phyloP scores from a whole-genome alignment of 2,329 filamentous ascomycete genomes.

The Helotiales sp. region DNA sequence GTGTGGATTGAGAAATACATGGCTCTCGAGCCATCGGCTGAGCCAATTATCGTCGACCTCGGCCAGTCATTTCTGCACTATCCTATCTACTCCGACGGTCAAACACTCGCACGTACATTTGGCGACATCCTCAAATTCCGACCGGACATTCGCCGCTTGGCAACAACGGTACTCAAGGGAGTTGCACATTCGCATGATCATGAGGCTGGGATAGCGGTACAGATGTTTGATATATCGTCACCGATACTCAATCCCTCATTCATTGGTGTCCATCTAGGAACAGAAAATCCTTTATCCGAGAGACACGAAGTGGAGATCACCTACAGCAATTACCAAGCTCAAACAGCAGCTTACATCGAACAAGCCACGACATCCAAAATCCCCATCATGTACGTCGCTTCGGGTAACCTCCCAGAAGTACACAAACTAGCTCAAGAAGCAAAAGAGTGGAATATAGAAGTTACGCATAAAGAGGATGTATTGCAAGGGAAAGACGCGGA shows the following conservation, averaged over 20 bases:
- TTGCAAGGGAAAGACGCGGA: conserved; percentile 45
- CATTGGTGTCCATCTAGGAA: conserved; percentile 48
- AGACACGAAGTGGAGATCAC: conserved; percentile 40
- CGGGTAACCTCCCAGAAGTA: conserved; percentile 48
- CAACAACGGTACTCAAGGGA: conserved; percentile 42
- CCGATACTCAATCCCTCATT: conserved; percentile 42
- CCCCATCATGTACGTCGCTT: conserved; percentile 50
- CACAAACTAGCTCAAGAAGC: conserved; percentile 46
- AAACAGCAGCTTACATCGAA: conserved; percentile 46
- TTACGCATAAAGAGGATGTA: conserved; percentile 51
- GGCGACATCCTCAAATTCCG: conserved; percentile 47
- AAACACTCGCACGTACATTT: conserved; percentile 45
- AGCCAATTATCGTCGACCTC: conserved; percentile 37
- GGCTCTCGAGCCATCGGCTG: conserved; percentile 23
- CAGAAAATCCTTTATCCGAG: conserved; percentile 42
- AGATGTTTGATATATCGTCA: conserved; percentile 38
- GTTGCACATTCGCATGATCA: conserved; percentile 34
- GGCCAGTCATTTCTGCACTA: conserved; percentile 48
- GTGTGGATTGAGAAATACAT: conserved; percentile 35
- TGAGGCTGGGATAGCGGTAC: conserved; percentile 31
- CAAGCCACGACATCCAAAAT: conserved; percentile 42
- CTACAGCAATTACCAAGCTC: conserved; percentile 43
- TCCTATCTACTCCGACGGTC: conserved; percentile 45
- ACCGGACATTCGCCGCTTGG: conserved; percentile 37
- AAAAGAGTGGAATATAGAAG: conserved; percentile 43